These are phyloP conservation scores for Yarrowia hollandica DNA, from an alignment of 805 yeast genomes.

Conservation along the genomic window DNA sequence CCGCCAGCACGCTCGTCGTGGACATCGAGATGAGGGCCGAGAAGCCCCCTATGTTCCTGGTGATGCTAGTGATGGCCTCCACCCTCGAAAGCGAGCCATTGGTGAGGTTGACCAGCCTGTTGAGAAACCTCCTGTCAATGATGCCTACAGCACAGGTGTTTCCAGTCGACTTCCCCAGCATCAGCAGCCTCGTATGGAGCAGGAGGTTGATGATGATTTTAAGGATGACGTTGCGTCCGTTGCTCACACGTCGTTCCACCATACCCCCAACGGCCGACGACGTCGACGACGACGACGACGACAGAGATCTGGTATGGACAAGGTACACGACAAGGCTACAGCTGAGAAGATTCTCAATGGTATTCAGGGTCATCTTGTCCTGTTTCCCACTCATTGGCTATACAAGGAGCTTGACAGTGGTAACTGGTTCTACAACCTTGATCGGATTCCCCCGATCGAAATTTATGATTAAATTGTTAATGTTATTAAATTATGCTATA, in stretches of 20 bases:
- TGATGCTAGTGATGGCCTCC: background rate
- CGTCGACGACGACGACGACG: conserved; percentile 22
- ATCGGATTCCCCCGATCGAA: conserved; percentile 91
- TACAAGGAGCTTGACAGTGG: conserved; percentile 76
- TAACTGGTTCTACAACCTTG: conserved; percentile 94
- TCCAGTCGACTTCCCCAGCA: background rate
- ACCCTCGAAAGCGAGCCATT: conserved; percentile 5
- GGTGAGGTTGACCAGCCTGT: conserved; percentile 6
- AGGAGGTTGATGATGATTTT: background rate
- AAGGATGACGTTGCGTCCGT: background rate
- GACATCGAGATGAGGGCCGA: too few relatives aligned
- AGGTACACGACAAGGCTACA: conserved; percentile 67
- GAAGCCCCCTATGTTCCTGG: too few relatives aligned
- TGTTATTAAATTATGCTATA: background rate
- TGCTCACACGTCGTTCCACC: conserved; percentile 17
- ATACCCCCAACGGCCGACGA: conserved; percentile 6
- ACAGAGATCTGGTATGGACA: conserved; percentile 37
- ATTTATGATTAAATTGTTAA: conserved; percentile 62
- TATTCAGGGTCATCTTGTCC: conserved; percentile 81
- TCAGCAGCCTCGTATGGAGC: conserved; percentile 3
- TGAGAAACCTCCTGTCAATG: conserved; percentile 1
- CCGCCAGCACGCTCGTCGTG: too few relatives aligned
- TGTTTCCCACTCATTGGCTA: conserved; percentile 94
- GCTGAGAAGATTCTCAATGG: conserved; percentile 72
- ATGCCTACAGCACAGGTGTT: background rate